A percentile compares a stretch with the other conserved stretches of the same genome.
Evolutionary conservation across 352 stramenopile genomes (phyloP).

Genomic region (Pythium coloratum): DNA sequence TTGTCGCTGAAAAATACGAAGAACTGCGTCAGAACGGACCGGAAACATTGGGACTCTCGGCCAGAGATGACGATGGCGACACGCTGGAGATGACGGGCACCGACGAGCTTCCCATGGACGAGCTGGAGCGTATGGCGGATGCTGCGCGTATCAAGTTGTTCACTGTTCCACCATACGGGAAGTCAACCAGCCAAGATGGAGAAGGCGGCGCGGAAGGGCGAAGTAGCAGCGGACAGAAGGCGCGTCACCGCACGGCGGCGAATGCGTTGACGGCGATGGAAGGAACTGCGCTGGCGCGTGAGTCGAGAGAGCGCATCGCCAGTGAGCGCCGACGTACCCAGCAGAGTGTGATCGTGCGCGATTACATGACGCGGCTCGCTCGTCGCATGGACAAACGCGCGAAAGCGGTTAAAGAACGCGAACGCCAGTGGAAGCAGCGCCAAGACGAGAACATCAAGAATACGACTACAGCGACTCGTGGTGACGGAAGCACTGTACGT

Average conservation of each 20-base stretch:
- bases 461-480: background rate
- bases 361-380: slow-evolving; percentile 19
- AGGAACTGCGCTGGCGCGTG: slow-evolving; percentile 15
- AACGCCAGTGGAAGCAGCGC: background rate
- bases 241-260: background rate
- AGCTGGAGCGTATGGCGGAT: slow-evolving; percentile 62
- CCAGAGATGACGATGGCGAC: slow-evolving; percentile 25
- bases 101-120: slow-evolving; percentile 53
- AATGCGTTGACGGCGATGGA: slow-evolving; percentile 20
- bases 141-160: slow-evolving; percentile 61
- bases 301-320: slow-evolving; percentile 5
- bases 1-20: slow-evolving; percentile 67
- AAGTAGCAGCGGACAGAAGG: background rate
- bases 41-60: background rate
- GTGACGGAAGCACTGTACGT: background rate
- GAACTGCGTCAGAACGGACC: slow-evolving; percentile 28
- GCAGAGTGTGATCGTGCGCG: slow-evolving; percentile 26
- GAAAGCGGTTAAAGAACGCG: background rate
- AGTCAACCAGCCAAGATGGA: slow-evolving; percentile 1
- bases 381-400: slow-evolving; percentile 7
- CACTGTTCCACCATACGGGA: slow-evolving; percentile 1
- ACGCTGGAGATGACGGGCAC: slow-evolving; percentile 42
- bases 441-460: slow-evolving; percentile 10
- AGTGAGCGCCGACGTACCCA: slow-evolving; percentile 18
- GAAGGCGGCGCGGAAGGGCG: background rate